Evolutionary conservation across 768 basidiomycete genomes (phyloP).

Genomic region (Calvatia gigantea): DNA sequence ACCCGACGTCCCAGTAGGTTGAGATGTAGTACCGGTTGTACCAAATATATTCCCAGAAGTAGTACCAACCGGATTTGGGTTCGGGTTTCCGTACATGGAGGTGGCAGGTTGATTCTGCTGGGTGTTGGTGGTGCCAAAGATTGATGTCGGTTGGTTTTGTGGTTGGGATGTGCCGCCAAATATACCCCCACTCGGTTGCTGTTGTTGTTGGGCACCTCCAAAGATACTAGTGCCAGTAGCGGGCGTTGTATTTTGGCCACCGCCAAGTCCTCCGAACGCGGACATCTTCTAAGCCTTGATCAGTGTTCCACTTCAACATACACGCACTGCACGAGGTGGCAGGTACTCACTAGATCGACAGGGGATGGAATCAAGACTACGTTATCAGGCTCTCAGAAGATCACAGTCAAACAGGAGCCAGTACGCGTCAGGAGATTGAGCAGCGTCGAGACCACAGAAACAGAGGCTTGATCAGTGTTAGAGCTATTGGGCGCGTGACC

Average conservation of each 20-base stretch:
- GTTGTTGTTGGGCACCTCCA: constrained; percentile 18
- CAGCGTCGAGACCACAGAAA: background rate
- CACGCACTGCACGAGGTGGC: background rate
- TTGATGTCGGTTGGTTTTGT: constrained; percentile 4
- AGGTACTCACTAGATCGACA: background rate
- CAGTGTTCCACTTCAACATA: background rate
- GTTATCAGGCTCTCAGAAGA: background rate
- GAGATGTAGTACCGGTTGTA: constrained; percentile 9
- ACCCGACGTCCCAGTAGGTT: constrained; percentile 12
- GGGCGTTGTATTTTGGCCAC: constrained; percentile 10
- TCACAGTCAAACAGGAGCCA: background rate
- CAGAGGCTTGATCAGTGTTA: too few species aligned
- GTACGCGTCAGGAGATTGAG: background rate
- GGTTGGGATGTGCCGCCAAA: constrained; percentile 14
- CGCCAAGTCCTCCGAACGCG: constrained; percentile 21
- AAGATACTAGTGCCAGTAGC: constrained; percentile 19
- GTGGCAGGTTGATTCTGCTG: constrained; percentile 7
- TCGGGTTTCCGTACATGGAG: constrained; percentile 6
- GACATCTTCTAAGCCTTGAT: constrained; percentile 20
- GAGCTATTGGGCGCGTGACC: too few species aligned
- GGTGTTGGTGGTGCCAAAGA: constrained; percentile 23
- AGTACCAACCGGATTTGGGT: constrained; percentile 11
- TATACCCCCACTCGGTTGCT: constrained; percentile 14
- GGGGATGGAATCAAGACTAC: background rate
- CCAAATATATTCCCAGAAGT: constrained; percentile 10